These are phyloP conservation scores for Stagonosporopsis rhizophila DNA, from an alignment of 2,329 filamentous ascomycete genomes.

Conservation along the genomic window DNA sequence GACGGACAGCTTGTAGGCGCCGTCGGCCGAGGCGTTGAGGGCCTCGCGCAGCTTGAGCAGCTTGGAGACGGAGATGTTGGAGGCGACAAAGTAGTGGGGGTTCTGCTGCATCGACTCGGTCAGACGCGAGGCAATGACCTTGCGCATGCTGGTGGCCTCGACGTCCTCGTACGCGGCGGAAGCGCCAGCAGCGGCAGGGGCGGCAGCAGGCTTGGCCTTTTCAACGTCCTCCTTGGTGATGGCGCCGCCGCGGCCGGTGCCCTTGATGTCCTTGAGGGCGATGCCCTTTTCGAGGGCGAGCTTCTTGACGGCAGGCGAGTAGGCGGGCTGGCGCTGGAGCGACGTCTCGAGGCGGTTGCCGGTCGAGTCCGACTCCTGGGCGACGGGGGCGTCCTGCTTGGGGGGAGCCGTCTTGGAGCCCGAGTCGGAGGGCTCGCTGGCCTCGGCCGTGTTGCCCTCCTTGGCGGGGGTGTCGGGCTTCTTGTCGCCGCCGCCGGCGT, in stretches of 20 bases:
- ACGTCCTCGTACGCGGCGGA: conserved; percentile 80
- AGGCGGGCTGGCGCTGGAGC: conserved; percentile 81
- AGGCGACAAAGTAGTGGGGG: conserved; percentile 97
- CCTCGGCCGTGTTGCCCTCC: conserved; percentile 65
- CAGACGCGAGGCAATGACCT: conserved; percentile 92
- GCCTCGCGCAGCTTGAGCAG: conserved; percentile 94
- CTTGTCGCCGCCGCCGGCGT: conserved; percentile 89
- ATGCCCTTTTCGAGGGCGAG: conserved; percentile 87
- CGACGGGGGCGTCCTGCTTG: conserved; percentile 57
- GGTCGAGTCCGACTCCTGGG: conserved; percentile 75
- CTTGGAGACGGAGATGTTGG: conserved; percentile 89
- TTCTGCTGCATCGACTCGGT: conserved; percentile 89
- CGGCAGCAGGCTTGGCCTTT: conserved; percentile 71
- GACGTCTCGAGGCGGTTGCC: conserved; percentile 81
- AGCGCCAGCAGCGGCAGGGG: conserved; percentile 58
- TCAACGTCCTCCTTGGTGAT: conserved; percentile 94
- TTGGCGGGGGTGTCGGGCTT: conserved; percentile 69
- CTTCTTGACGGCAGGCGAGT: conserved; percentile 76
- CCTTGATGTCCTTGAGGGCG: conserved; percentile 79
- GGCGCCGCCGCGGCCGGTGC: conserved; percentile 82
- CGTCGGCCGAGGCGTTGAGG: conserved; percentile 85
- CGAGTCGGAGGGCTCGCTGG: conserved; percentile 66
- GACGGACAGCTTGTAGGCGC: conserved; percentile 99
- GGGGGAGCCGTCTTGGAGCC: conserved; percentile 66
- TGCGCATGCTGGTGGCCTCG: conserved; percentile 91